These are phyloP conservation scores for Alternaria brassicicola DNA, from an alignment of 2,329 filamentous ascomycete genomes.

Conservation along the genomic window DNA sequence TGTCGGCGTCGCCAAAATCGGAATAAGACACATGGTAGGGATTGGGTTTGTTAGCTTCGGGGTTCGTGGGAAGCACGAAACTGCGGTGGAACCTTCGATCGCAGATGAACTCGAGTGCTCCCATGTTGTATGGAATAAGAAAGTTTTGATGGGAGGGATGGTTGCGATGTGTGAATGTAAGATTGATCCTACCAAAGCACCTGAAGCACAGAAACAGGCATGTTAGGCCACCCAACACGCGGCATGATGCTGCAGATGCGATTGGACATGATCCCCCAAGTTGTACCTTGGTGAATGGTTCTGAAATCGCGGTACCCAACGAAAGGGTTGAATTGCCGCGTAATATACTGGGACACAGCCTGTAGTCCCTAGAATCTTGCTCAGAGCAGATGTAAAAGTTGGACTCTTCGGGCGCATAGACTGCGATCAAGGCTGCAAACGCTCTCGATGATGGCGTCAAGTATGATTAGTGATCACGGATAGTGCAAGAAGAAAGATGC, in stretches of 20 bases:
- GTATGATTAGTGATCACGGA: neutral
- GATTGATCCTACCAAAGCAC: neutral
- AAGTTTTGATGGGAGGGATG: neutral
- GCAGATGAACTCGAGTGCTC: slow-evolving; percentile 37
- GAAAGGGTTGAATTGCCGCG: neutral
- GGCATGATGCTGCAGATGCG: neutral
- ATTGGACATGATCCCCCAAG: neutral
- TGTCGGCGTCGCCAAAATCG: slow-evolving; percentile 37
- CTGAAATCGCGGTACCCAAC: neutral
- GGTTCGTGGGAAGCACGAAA: slow-evolving; percentile 32
- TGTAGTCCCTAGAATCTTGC: neutral
- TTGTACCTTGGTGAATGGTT: neutral
- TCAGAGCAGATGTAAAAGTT: neutral
- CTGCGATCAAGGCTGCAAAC: neutral
- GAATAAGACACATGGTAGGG: slow-evolving; percentile 37
- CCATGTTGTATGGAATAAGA: slow-evolving; percentile 13
- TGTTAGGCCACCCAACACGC: slow-evolving; percentile 1
- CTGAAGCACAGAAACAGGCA: neutral
- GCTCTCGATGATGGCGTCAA: neutral
- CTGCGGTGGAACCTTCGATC: slow-evolving; percentile 36
- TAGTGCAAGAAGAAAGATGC: neutral
- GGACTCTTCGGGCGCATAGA: neutral
- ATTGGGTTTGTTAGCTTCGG: slow-evolving; percentile 19
- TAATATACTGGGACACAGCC: neutral
- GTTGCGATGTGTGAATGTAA: neutral